phyloP scores from a whole-genome alignment of 495 filamentous ascomycete species.

The Penicillium bovifimosum region DNA sequence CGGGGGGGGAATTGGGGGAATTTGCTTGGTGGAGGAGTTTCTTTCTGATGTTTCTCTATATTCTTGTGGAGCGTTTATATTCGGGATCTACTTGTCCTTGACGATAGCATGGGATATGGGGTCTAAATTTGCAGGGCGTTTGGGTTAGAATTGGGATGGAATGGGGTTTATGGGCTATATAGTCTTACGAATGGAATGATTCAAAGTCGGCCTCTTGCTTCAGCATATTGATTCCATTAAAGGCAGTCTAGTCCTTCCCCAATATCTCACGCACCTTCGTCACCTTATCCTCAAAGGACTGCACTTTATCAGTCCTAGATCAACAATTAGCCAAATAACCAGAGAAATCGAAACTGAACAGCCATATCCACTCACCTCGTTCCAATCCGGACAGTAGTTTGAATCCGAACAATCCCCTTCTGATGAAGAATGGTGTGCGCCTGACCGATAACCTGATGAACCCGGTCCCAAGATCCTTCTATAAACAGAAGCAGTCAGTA shows the following conservation, averaged over 20 bases:
- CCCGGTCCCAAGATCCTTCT: slow-evolving; percentile 91
- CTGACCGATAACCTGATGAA: slow-evolving; percentile 84
- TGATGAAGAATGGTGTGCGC: slow-evolving; percentile 80
- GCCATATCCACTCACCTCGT: slow-evolving; percentile 53
- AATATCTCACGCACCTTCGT: slow-evolving; percentile 55
- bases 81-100: not conserved
- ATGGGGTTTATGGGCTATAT: not conserved
- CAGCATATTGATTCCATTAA: not conserved
- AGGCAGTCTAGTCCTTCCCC: slow-evolving; percentile 28
- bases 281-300: slow-evolving; percentile 63
- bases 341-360: not conserved
- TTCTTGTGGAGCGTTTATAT: slow-evolving; percentile 18
- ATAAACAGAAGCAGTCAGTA: slow-evolving; percentile 3
- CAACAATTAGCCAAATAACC: not conserved
- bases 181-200: not conserved
- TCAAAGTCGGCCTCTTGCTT: not conserved
- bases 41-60: not conserved
- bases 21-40: slow-evolving; percentile 34
- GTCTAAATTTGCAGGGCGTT: not conserved
- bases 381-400: slow-evolving; percentile 84
- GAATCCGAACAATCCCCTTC: slow-evolving; percentile 74
- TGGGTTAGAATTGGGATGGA: not conserved
- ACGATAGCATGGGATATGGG: slow-evolving; percentile 16
- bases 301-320: slow-evolving; percentile 62
- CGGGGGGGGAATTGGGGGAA: slow-evolving; percentile 41